Conservation (phyloP, 2,329 filamentous ascomycete species). For the Penicillium fuscoglaucum region DNA sequence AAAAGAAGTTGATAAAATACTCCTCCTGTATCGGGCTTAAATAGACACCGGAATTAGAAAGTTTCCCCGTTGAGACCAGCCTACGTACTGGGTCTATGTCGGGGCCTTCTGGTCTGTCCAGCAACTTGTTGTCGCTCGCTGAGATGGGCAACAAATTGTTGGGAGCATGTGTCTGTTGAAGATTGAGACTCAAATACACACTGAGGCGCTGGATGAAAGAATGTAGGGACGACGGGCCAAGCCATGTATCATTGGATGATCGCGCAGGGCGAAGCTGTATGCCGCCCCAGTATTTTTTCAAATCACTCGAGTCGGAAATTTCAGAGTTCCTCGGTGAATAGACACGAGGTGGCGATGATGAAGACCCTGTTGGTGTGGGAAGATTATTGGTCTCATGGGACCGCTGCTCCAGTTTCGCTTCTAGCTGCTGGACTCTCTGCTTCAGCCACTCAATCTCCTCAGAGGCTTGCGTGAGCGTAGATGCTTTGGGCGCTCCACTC, state of each 20-base stretch:
- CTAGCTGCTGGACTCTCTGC: slow-evolving; percentile 8
- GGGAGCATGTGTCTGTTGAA: background rate
- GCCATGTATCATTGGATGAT: slow-evolving; percentile 5
- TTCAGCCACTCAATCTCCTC: slow-evolving; percentile 8
- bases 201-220: slow-evolving; percentile 6
- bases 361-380: background rate
- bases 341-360: background rate
- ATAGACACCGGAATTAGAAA: slow-evolving; percentile 16
- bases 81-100: background rate
- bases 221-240: slow-evolving; percentile 4
- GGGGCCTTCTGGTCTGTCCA: slow-evolving; percentile 4
- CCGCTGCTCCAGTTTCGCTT: slow-evolving; percentile 6
- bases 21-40: slow-evolving; percentile 23
- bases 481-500: background rate
- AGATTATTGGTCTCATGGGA: background rate
- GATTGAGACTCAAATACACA: background rate
- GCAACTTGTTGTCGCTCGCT: slow-evolving; percentile 3
- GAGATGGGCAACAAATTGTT: slow-evolving; percentile 3
- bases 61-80: background rate
- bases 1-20: slow-evolving; percentile 22
- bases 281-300: slow-evolving; percentile 1
- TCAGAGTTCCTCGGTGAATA: background rate
- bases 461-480: slow-evolving; percentile 4
- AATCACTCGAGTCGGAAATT: background rate
- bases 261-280: slow-evolving; percentile 8